Conservation (phyloP, 2,329 filamentous ascomycete genomes). For the Periconia macrospinosa region DNA sequence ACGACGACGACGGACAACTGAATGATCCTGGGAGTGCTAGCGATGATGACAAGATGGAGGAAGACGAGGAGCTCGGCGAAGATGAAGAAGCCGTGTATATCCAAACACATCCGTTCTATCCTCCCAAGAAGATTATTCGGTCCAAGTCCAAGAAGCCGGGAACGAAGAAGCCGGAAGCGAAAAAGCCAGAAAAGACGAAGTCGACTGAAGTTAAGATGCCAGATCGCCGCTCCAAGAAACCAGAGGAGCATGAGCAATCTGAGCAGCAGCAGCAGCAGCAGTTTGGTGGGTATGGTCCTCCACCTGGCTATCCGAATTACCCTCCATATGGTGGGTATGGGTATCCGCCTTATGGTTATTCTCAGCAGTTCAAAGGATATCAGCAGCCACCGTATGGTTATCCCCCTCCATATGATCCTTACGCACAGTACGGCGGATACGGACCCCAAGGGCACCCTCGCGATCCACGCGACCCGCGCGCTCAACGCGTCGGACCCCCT, state of each 20-base stretch:
- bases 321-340: neutral
- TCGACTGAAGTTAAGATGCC: neutral
- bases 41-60: constrained; percentile 6
- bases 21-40: constrained; percentile 8
- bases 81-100: constrained; percentile 8
- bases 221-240: neutral
- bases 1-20: neutral
- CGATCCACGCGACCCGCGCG: constrained; percentile 2
- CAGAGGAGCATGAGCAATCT: neutral
- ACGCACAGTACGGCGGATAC: constrained; percentile 5
- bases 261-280: constrained; percentile 1
- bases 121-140: constrained; percentile 1
- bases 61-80: constrained; percentile 4
- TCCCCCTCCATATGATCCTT: constrained; percentile 2
- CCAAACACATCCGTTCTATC: constrained; percentile 4
- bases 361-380: constrained; percentile 2
- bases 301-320: constrained; percentile 1
- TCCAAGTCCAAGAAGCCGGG: neutral
- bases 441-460: constrained; percentile 2
- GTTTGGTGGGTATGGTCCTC: constrained; percentile 1
- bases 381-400: neutral
- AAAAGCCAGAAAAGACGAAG: neutral
- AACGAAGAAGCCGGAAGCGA: neutral
- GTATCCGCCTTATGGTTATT: neutral
- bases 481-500: neutral